Conservation (phyloP, 2,329 filamentous ascomycete species). For the Sarocladium strictum region DNA sequence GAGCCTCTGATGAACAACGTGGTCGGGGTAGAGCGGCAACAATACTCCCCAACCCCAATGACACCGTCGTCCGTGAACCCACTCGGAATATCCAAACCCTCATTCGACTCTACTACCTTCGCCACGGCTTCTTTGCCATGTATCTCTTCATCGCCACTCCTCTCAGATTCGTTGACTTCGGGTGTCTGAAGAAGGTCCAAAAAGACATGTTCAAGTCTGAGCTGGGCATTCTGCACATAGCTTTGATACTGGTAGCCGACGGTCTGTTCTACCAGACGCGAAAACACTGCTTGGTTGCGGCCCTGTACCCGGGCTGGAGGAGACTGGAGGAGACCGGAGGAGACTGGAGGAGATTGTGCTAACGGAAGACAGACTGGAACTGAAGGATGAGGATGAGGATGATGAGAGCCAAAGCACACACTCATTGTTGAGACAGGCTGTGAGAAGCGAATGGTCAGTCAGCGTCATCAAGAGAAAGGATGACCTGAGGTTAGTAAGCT, state of each 20-base stretch:
- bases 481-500: slow-evolving; percentile 18
- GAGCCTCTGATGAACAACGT: slow-evolving; percentile 17
- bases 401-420: slow-evolving; percentile 14
- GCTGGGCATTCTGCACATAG: slow-evolving; percentile 23
- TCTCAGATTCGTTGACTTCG: slow-evolving; percentile 22
- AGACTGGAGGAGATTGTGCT: slow-evolving; percentile 18
- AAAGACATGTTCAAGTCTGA: not conserved
- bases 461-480: slow-evolving; percentile 21
- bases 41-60: slow-evolving; percentile 7
- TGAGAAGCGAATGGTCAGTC: slow-evolving; percentile 25
- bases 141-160: slow-evolving; percentile 18
- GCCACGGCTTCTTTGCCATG: slow-evolving; percentile 26
- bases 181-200: slow-evolving; percentile 21
- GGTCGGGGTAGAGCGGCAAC: not conserved
- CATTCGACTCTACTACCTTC: slow-evolving; percentile 23
- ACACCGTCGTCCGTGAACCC: slow-evolving; percentile 18
- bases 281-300: slow-evolving; percentile 27
- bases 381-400: slow-evolving; percentile 17
- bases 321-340: slow-evolving; percentile 29
- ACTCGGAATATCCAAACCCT: slow-evolving; percentile 19
- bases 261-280: slow-evolving; percentile 17
- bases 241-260: slow-evolving; percentile 26
- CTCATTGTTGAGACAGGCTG: slow-evolving; percentile 17
- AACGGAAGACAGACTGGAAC: slow-evolving; percentile 13
- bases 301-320: slow-evolving; percentile 25